A percentile compares a stretch with the other conserved stretches of the same genome.
These are phyloP conservation scores for Vitis amurensis DNA, from an alignment of 164 flowering plant species.

Conservation along the genomic window DNA sequence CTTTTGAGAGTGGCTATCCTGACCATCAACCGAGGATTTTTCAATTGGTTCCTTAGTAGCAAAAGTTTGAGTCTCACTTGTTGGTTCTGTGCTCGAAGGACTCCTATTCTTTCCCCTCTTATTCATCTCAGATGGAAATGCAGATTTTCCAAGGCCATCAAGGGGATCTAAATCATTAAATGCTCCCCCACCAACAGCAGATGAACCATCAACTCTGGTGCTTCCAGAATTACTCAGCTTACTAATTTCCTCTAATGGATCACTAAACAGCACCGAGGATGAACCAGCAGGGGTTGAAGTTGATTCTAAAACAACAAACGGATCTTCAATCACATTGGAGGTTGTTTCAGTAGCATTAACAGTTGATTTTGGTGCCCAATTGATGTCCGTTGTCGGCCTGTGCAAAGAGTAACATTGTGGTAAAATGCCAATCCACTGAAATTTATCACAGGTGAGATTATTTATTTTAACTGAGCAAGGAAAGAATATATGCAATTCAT, in stretches of 20 bases:
- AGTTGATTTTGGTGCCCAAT: constrained; percentile 27
- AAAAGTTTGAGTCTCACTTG: constrained; percentile 21
- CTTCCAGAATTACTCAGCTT: constrained; percentile 38
- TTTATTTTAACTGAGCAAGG: not conserved
- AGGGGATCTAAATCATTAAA: constrained; percentile 69
- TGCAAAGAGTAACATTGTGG: constrained; percentile 3
- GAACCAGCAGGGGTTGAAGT: constrained; percentile 33
- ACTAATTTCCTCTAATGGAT: constrained; percentile 56
- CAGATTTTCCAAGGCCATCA: constrained; percentile 43
- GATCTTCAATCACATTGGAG: constrained; percentile 51
- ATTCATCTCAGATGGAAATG: constrained; percentile 43
- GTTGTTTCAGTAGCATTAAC: constrained; percentile 34
- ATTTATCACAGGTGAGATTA: too few relatives aligned
- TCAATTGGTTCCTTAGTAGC: constrained; percentile 35
- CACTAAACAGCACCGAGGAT: constrained; percentile 42
- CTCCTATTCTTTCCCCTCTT: constrained; percentile 36
- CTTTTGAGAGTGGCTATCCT: constrained; percentile 38
- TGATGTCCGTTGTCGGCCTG: constrained; percentile 49
- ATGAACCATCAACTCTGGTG: constrained; percentile 35
- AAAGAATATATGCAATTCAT: not conserved
- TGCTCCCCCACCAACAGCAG: constrained; percentile 33
- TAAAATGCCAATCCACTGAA: not conserved
- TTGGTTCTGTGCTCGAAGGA: constrained; percentile 35
- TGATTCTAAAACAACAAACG: constrained; percentile 65
- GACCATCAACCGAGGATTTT: constrained; percentile 33